Conservation (phyloP, 2,329 filamentous ascomycete species). For the Fusarium sp. region DNA sequence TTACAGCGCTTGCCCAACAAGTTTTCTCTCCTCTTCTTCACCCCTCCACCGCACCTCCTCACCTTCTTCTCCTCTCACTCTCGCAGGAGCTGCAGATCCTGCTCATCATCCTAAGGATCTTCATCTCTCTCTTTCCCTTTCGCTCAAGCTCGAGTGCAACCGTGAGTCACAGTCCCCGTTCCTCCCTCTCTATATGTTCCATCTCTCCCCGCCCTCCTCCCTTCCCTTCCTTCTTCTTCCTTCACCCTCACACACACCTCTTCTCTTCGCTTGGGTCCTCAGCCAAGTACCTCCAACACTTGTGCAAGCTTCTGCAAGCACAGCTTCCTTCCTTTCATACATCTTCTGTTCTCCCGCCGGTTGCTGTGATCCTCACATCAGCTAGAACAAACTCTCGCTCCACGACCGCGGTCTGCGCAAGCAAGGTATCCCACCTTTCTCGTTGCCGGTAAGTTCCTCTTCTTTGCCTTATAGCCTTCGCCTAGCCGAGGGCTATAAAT, state of each 20-base stretch:
- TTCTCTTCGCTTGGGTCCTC: constrained; percentile 12
- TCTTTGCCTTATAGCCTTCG: neutral
- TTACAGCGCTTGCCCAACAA: constrained; percentile 1
- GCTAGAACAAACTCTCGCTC: constrained; percentile 13
- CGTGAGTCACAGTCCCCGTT: constrained; percentile 31
- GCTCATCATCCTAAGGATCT: constrained; percentile 2
- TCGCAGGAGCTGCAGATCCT: neutral
- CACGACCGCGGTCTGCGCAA: neutral
- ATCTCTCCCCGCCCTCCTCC: constrained; percentile 2
- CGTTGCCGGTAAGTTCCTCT: constrained; percentile 21
- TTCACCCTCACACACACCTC: constrained; percentile 16
- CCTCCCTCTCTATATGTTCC: constrained; percentile 11
- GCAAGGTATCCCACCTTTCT: neutral
- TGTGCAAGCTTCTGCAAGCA: constrained; percentile 1
- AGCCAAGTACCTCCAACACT: constrained; percentile 10
- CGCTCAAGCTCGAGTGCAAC: neutral
- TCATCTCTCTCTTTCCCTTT: neutral
- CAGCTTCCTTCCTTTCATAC: neutral
- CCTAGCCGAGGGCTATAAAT: constrained; percentile 2
- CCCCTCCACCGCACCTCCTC: neutral
- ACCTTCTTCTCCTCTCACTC: neutral
- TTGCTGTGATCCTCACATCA: constrained; percentile 15
- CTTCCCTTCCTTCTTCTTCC: constrained; percentile 18
- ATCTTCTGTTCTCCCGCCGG: neutral
- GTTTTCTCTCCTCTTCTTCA: neutral